Percentiles rank a stretch among this genome's conserved stretches.
These are phyloP conservation scores for Diaporthe sp. DNA, from an alignment of 2,329 filamentous ascomycete species.

Conservation along the genomic window DNA sequence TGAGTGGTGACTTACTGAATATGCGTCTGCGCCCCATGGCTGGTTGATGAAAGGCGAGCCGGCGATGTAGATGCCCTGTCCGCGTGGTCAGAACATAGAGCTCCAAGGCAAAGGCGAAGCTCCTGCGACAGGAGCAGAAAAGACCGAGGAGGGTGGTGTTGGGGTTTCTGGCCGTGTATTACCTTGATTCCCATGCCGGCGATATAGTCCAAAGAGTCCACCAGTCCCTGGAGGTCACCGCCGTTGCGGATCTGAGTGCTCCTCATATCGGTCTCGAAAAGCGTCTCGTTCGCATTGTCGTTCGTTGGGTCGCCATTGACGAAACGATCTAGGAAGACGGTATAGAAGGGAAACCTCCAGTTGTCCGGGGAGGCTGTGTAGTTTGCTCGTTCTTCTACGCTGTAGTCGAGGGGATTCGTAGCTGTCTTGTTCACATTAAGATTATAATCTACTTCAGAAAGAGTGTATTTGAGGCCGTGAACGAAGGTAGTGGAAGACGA, in stretches of 20 bases:
- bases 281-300: constrained; percentile 72
- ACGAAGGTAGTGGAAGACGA: constrained; percentile 46
- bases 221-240: constrained; percentile 70
- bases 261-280: constrained; percentile 72
- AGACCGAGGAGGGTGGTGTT: neutral
- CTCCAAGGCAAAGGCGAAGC: neutral
- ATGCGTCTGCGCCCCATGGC: constrained; percentile 75
- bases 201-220: constrained; percentile 74
- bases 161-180: constrained; percentile 6
- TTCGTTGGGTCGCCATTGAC: constrained; percentile 76
- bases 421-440: constrained; percentile 72
- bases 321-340: constrained; percentile 73
- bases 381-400: constrained; percentile 62
- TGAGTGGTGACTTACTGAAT: constrained; percentile 56
- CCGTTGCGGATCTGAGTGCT: constrained; percentile 75
- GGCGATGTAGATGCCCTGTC: constrained; percentile 69
- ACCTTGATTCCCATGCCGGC: constrained; percentile 74
- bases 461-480: constrained; percentile 49
- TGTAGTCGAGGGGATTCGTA: constrained; percentile 70
- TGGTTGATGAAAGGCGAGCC: constrained; percentile 75
- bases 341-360: constrained; percentile 78
- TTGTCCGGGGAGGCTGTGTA: constrained; percentile 70
- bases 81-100: constrained; percentile 17
- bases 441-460: constrained; percentile 64
- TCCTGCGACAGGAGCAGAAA: neutral